Percentiles rank a stretch among this genome's conserved stretches.
phyloP scores from a whole-genome alignment of 768 basidiomycete species.

The Termitomyces sp. region DNA sequence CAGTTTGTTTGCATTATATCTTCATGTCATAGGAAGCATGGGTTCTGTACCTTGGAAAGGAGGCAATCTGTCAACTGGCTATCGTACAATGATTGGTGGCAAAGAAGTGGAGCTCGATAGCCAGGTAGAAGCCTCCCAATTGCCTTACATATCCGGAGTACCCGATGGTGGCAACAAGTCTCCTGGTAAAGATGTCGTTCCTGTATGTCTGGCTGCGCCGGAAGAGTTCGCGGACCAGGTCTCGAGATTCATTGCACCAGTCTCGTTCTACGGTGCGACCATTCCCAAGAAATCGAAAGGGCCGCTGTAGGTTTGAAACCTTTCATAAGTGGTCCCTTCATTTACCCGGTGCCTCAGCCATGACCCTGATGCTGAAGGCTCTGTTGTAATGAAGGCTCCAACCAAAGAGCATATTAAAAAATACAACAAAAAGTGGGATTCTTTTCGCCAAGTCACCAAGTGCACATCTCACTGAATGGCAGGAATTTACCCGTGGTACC shows the following conservation, averaged over 20 bases:
- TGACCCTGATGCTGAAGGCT: constrained; percentile 69
- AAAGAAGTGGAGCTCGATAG: constrained; percentile 60
- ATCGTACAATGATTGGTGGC: constrained; percentile 41
- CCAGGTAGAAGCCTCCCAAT: constrained; percentile 40
- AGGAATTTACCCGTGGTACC: constrained; percentile 64
- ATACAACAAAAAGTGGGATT: constrained; percentile 63
- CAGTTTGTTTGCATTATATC: not conserved
- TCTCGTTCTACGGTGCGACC: constrained; percentile 56
- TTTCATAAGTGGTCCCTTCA: not conserved
- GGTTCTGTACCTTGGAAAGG: constrained; percentile 61
- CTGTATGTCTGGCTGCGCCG: not conserved
- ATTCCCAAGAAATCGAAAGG: constrained; percentile 31
- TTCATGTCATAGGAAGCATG: constrained; percentile 33
- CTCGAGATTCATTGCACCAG: constrained; percentile 40
- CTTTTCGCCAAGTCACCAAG: not conserved
- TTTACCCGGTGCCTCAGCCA: constrained; percentile 38
- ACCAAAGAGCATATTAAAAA: constrained; percentile 56
- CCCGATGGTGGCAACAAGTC: constrained; percentile 1
- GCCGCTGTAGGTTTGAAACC: constrained; percentile 34
- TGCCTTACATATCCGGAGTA: constrained; percentile 35
- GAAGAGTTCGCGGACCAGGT: constrained; percentile 5
- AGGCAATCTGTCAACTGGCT: constrained; percentile 40
- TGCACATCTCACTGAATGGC: not conserved
- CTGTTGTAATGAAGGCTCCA: constrained; percentile 83
- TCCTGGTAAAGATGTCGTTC: constrained; percentile 6